Percentiles rank a stretch among this genome's conserved stretches.
Evolutionary conservation across 2,329 filamentous ascomycete species (phyloP).

Genomic region (Clonostachys rosea): DNA sequence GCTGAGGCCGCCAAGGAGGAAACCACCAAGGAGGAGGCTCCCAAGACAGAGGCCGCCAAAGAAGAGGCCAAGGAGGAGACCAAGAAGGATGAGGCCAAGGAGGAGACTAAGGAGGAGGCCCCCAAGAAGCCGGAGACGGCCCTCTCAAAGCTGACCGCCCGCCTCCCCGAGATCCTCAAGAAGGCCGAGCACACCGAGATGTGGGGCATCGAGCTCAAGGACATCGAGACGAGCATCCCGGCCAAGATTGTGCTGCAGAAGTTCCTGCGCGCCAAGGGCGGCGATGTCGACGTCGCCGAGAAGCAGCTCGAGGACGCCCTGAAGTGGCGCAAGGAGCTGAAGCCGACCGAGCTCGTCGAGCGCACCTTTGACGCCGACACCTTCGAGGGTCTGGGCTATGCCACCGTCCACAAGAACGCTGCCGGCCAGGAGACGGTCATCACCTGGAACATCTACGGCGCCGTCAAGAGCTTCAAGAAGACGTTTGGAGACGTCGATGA

Average conservation of each 20-base stretch:
- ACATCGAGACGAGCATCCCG: slow-evolving; percentile 50
- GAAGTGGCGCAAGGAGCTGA: slow-evolving; percentile 74
- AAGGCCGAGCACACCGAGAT: slow-evolving; percentile 67
- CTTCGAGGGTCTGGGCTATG: slow-evolving; percentile 76
- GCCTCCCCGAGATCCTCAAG: slow-evolving; percentile 52
- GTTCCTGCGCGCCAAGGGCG: slow-evolving; percentile 85
- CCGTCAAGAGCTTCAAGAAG: slow-evolving; percentile 74
- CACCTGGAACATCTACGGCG: slow-evolving; percentile 92
- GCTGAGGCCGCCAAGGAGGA: slow-evolving; percentile 6
- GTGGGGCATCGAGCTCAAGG: slow-evolving; percentile 72
- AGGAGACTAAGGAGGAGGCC: background rate
- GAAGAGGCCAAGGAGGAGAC: slow-evolving; percentile 9
- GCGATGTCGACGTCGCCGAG: slow-evolving; percentile 67
- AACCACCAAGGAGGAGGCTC: slow-evolving; percentile 4
- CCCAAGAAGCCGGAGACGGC: slow-evolving; percentile 17
- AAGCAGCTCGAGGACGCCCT: slow-evolving; percentile 76
- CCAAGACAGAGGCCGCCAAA: slow-evolving; percentile 2
- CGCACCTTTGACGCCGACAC: slow-evolving; percentile 62
- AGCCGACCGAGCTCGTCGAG: slow-evolving; percentile 63
- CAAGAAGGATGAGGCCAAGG: slow-evolving; percentile 1
- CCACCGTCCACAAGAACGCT: slow-evolving; percentile 63
- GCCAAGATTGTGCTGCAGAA: slow-evolving; percentile 86
- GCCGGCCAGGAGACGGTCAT: slow-evolving; percentile 59
- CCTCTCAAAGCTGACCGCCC: slow-evolving; percentile 51
- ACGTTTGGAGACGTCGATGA: slow-evolving; percentile 80